Evolutionary conservation across 148 eudicot genomes (phyloP).

Genomic region (Persicaria maculosa): DNA sequence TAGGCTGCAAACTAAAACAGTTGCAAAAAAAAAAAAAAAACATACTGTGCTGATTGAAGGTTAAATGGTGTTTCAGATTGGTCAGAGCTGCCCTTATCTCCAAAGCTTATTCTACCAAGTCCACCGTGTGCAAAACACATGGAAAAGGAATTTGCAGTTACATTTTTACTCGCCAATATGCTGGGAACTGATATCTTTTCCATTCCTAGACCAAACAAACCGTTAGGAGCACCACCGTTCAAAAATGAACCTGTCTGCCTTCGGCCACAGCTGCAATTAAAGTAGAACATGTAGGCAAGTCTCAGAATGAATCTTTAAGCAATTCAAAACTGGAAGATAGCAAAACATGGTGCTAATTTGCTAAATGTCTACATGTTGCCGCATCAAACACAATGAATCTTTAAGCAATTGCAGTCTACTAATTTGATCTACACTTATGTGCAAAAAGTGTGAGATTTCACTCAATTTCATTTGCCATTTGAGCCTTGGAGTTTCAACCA

Average conservation of each 20-base stretch:
- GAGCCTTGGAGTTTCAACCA: not conserved
- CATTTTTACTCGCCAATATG: slow-evolving; percentile 52
- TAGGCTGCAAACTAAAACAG: not conserved
- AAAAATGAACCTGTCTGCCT: slow-evolving; percentile 76
- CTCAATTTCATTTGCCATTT: not conserved
- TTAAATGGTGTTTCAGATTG: slow-evolving; percentile 66
- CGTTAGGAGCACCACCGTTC: slow-evolving; percentile 80
- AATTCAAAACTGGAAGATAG: not conserved
- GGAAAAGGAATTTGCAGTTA: slow-evolving; percentile 74
- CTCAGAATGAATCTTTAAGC: not conserved
- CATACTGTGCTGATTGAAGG: slow-evolving; percentile 38
- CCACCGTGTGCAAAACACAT: slow-evolving; percentile 83
- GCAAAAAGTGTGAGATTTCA: not conserved
- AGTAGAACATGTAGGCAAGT: not conserved
- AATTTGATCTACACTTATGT: not conserved
- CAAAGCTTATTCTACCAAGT: slow-evolving; percentile 71
- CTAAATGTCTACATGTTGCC: not conserved
- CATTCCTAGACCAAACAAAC: slow-evolving; percentile 82
- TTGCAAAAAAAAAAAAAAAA: not conserved
- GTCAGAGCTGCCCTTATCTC: slow-evolving; percentile 67
- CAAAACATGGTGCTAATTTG: not conserved
- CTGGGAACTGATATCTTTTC: slow-evolving; percentile 67
- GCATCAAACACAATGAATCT: not conserved
- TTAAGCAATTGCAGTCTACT: not conserved
- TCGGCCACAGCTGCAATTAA: slow-evolving; percentile 66